These are phyloP conservation scores for Ascochyta pisi DNA, from an alignment of 2,329 filamentous ascomycete genomes.

Conservation along the genomic window DNA sequence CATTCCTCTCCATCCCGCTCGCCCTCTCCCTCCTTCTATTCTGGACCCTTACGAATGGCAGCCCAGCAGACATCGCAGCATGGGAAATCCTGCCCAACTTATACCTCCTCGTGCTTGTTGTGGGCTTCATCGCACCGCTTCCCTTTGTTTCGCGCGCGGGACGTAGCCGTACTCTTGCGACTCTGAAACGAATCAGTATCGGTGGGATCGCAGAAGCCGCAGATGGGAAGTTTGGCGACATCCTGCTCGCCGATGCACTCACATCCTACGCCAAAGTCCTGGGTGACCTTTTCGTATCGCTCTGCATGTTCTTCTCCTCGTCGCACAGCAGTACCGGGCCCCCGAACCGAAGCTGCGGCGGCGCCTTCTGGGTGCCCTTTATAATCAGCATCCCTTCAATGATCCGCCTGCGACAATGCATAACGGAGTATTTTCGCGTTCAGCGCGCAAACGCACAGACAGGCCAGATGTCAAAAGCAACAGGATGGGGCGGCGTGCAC, in stretches of 20 bases:
- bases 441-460: slow-evolving; percentile 57
- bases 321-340: slow-evolving; percentile 76
- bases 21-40: slow-evolving; percentile 77
- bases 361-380: slow-evolving; percentile 78
- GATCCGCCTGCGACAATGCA: slow-evolving; percentile 89
- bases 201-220: slow-evolving; percentile 85
- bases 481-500: slow-evolving; percentile 83
- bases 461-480: slow-evolving; percentile 50
- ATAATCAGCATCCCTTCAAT: slow-evolving; percentile 82
- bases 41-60: slow-evolving; percentile 79
- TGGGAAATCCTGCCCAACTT: slow-evolving; percentile 88
- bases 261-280: slow-evolving; percentile 95
- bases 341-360: slow-evolving; percentile 83
- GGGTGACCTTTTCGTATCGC: slow-evolving; percentile 83
- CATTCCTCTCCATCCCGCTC: slow-evolving; percentile 75
- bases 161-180: slow-evolving; percentile 76
- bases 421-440: slow-evolving; percentile 85
- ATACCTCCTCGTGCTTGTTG: slow-evolving; percentile 75
- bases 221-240: slow-evolving; percentile 93
- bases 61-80: slow-evolving; percentile 71
- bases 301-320: slow-evolving; percentile 87
- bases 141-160: slow-evolving; percentile 73
- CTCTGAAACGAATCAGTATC: slow-evolving; percentile 77
- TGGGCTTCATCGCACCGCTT: slow-evolving; percentile 76
- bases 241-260: slow-evolving; percentile 89